Evolutionary conservation across 2,329 filamentous ascomycete genomes (phyloP).

Genomic region (Microascus cirrosus): DNA sequence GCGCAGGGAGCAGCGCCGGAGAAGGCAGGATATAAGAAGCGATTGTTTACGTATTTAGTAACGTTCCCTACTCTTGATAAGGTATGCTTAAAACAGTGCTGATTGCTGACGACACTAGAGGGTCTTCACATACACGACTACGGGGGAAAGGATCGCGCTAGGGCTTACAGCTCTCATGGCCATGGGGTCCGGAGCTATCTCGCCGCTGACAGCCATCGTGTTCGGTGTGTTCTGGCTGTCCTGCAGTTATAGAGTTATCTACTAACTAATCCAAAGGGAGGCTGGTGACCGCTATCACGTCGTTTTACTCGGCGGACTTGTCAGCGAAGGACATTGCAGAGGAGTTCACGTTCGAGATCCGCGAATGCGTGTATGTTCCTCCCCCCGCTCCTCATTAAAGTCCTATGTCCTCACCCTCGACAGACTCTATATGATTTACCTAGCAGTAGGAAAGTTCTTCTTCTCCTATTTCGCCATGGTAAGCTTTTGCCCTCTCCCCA

Average conservation of each 20-base stretch:
- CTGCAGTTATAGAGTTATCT: not conserved
- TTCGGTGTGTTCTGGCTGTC: slow-evolving; percentile 13
- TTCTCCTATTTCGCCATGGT: slow-evolving; percentile 19
- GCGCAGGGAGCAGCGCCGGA: not conserved
- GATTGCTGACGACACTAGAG: slow-evolving; percentile 4
- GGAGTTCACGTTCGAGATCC: slow-evolving; percentile 5
- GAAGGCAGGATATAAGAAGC: not conserved
- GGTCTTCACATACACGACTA: slow-evolving; percentile 5
- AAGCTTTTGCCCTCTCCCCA: slow-evolving; percentile 8
- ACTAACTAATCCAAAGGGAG: slow-evolving; percentile 6
- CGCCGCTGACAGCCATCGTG: slow-evolving; percentile 21
- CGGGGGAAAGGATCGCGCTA: slow-evolving; percentile 3
- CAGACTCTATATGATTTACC: slow-evolving; percentile 22
- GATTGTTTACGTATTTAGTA: slow-evolving; percentile 1
- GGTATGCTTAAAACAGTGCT: not conserved
- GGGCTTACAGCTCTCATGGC: slow-evolving; percentile 6
- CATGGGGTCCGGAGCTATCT: slow-evolving; percentile 8
- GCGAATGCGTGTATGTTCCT: slow-evolving; percentile 10
- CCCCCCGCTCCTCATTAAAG: no score
- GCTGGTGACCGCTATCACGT: slow-evolving; percentile 18
- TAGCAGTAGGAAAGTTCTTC: slow-evolving; percentile 20
- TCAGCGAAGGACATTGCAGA: slow-evolving; percentile 7
- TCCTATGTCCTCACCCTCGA: not conserved
- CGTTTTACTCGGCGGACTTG: slow-evolving; percentile 9
- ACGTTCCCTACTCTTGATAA: not conserved